A percentile compares a stretch with the other conserved stretches of the same genome.
phyloP scores from a whole-genome alignment of 2,329 filamentous ascomycete genomes.

The Colletotrichum sansevieriae region DNA sequence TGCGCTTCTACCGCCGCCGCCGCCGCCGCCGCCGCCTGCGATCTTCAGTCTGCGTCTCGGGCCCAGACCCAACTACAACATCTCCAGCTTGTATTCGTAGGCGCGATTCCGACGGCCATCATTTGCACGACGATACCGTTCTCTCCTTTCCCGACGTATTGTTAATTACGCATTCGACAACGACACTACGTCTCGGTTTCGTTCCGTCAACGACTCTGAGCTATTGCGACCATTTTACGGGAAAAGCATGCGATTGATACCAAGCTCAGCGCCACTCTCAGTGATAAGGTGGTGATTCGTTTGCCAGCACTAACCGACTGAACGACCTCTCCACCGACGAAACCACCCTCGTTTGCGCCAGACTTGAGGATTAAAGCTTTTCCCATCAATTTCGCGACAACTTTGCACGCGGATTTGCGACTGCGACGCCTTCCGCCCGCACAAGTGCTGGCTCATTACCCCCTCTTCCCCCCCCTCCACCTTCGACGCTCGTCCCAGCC shows the following conservation, averaged over 20 bases:
- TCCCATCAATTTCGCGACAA: not conserved
- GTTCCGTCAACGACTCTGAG: slow-evolving; percentile 8
- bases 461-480: slow-evolving; percentile 28
- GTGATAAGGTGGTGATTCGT: slow-evolving; percentile 41
- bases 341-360: slow-evolving; percentile 1
- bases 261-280: slow-evolving; percentile 30
- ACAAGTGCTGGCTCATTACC: slow-evolving; percentile 15
- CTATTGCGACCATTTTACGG: slow-evolving; percentile 17
- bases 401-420: not conserved
- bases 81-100: slow-evolving; percentile 4
- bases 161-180: not conserved
- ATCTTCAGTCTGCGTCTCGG: not conserved
- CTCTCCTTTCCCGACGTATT: slow-evolving; percentile 5
- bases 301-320: slow-evolving; percentile 16
- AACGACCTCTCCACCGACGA: slow-evolving; percentile 16
- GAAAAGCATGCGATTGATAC: slow-evolving; percentile 39
- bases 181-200: slow-evolving; percentile 16
- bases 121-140: slow-evolving; percentile 6
- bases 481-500: slow-evolving; percentile 24
- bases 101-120: slow-evolving; percentile 2
- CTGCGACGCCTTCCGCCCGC: slow-evolving; percentile 14
- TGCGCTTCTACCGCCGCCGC: not conserved
- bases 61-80: not conserved
- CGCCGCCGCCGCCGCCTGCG: slow-evolving; percentile 4
- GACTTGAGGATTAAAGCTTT: slow-evolving; percentile 3